These are phyloP conservation scores for Yamadazyma endophytica DNA, from an alignment of 805 yeast species.

Conservation along the genomic window DNA sequence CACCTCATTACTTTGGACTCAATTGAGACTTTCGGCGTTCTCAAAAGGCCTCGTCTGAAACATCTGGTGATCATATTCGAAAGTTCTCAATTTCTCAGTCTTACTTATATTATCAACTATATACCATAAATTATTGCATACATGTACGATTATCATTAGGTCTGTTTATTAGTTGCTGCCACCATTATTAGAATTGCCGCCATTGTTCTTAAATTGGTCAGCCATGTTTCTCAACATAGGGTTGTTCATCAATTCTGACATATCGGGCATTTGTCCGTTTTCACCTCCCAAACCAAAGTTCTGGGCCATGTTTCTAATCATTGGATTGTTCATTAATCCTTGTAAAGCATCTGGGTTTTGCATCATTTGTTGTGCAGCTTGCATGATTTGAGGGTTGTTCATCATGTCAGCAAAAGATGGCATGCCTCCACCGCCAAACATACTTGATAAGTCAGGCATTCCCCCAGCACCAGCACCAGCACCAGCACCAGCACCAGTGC, in stretches of 20 bases:
- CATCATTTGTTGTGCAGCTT: slow-evolving; percentile 45
- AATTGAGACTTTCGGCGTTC: too few species aligned
- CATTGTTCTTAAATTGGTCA: slow-evolving; percentile 60
- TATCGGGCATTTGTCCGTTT: slow-evolving; percentile 44
- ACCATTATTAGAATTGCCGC: slow-evolving; percentile 4
- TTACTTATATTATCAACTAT: background rate
- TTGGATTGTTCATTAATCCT: slow-evolving; percentile 76
- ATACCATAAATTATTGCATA: too few species aligned
- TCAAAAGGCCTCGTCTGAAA: too few species aligned
- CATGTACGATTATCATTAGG: too few species aligned
- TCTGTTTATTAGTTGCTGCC: too few species aligned
- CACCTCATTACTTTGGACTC: too few species aligned
- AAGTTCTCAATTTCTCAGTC: too few species aligned
- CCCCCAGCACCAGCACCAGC: slow-evolving; percentile 48
- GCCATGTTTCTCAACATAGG: slow-evolving; percentile 76
- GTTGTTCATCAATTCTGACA: slow-evolving; percentile 73
- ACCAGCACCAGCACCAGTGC: slow-evolving; percentile 35
- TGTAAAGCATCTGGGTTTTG: slow-evolving; percentile 73
- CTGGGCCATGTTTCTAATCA: slow-evolving; percentile 79
- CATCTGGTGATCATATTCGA: too few species aligned
- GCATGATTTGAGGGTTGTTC: slow-evolving; percentile 87
- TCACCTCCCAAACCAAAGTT: slow-evolving; percentile 66
- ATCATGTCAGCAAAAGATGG: slow-evolving; percentile 65
- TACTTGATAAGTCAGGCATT: slow-evolving; percentile 69
- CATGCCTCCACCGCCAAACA: slow-evolving; percentile 71